Evolutionary conservation across 805 yeast genomes (phyloP), one percentile per base, ranked within the genome.

Genomic region (Wickerhamiella slavikovae): DNA sequence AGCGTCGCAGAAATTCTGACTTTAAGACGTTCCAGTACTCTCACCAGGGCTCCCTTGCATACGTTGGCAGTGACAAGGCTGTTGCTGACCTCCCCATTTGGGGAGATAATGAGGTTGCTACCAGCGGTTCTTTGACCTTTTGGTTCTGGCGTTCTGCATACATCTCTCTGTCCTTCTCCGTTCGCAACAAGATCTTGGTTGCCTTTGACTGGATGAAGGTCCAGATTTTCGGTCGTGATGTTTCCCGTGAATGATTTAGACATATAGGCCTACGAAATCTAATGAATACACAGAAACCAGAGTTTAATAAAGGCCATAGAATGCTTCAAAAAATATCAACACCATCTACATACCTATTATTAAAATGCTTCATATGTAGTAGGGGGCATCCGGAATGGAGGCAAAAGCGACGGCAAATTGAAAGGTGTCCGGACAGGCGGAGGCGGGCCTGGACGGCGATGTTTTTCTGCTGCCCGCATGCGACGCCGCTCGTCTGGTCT

Each of bases 101-200:
- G 45, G 54, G 52, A n/a, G 75, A 80, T 68, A 69, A 75, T 34
- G 73, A 74, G 47, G 66, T 77, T 44, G 68, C 82, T 20, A 59
- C 79, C 28, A 85, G 91, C 38, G 95, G 95, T 47, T 63, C 74
- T 29, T 58, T 78, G 51, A 79, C 95, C 22, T 82, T 75, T 63
- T 61, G 79, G 52, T 77, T 83, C 66, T 83, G 96, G 96, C 74
- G 91, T 58, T 67, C 79, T 18, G 93, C 93, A 18, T 85, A 85
- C 55, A 69, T 85, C 40, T 69, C 78, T 50, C 83, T 85, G 95
- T 71, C 85, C 54, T 67, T 85, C 52, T 71, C 91, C 37, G 68
- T 78, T 44, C 73, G 82, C 60, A 83, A 79, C 62, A 85, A 78
- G 64, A 58, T 80, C 36, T 66, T 82, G 49, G 92, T 83, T 31